Percentiles rank a stretch among this genome's conserved stretches.
phyloP scores from a whole-genome alignment of 768 basidiomycete genomes.

The Mycena indigotica region DNA sequence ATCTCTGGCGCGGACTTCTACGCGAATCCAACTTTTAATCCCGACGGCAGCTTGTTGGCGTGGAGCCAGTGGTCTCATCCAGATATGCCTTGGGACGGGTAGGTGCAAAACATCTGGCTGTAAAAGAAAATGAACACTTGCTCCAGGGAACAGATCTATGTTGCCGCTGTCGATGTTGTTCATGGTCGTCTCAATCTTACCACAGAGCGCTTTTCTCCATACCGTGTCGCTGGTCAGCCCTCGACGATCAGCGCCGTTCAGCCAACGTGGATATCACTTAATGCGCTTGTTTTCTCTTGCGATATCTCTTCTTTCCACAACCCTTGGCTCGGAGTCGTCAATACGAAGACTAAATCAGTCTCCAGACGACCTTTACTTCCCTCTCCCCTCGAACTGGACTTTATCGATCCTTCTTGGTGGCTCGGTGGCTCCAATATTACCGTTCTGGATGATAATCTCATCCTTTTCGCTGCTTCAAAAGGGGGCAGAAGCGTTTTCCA shows the following conservation, averaged over 20 bases:
- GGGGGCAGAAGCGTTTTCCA: slow-evolving; percentile 33
- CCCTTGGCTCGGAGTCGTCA: slow-evolving; percentile 37
- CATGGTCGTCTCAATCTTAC: slow-evolving; percentile 32
- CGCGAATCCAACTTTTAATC: slow-evolving; percentile 48
- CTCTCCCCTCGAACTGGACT: slow-evolving; percentile 40
- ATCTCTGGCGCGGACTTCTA: slow-evolving; percentile 39
- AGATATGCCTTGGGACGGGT: slow-evolving; percentile 64
- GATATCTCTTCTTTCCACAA: slow-evolving; percentile 55
- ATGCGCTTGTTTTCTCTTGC: slow-evolving; percentile 47
- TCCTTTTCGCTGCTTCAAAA: slow-evolving; percentile 28
- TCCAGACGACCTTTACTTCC: not conserved
- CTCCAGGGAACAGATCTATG: slow-evolving; percentile 39
- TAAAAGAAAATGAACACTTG: not conserved
- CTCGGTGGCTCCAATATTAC: slow-evolving; percentile 42
- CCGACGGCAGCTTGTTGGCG: slow-evolving; percentile 48
- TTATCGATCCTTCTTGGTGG: slow-evolving; percentile 46
- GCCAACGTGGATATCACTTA: slow-evolving; percentile 47
- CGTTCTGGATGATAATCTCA: slow-evolving; percentile 27
- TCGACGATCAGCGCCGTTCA: slow-evolving; percentile 15
- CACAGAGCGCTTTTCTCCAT: slow-evolving; percentile 22
- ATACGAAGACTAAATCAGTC: slow-evolving; percentile 22
- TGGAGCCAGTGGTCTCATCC: slow-evolving; percentile 62
- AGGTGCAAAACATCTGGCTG: not conserved
- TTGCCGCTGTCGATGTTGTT: slow-evolving; percentile 36
- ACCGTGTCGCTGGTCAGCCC: slow-evolving; percentile 37